Evolutionary conservation across 805 yeast species (phyloP), one percentile per base, ranked within the genome.

Genomic region (Crinitomyces ghanaensis): DNA sequence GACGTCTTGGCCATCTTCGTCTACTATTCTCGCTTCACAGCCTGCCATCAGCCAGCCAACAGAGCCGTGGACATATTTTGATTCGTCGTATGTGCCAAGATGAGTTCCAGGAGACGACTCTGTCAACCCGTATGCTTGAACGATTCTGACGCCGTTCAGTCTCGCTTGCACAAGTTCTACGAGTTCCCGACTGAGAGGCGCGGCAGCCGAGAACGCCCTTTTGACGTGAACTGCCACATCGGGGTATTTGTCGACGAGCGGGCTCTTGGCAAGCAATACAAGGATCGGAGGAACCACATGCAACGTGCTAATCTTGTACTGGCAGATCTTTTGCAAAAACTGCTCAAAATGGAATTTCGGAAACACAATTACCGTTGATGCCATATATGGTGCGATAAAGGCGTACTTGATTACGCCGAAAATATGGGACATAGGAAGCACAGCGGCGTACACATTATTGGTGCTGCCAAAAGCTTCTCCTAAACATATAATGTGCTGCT

Each of bases 1-100:
- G 11, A 69, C 59, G 35, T 70, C 79, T 38, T 68, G 60, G 13
- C 51, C 50, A 5, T 48, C 56, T 4, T 45, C 43, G 31, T 49
- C 53, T 12, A 57, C 51, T n/a, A 75, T 57, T 38, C 66, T 59
- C 43, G 72, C 61, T 44, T 74, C 79, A 14, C 64, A 48, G 17
- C 68, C 60, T 6, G 72, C 57, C 11, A 49, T 34, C 4, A 57
- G 44, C 42, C 54, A 46, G 17, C 70, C 65, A 9, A 69, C 57
- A 1, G 72, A 55, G 5, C 70, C 73, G 38, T 62, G 56, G 26
- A 67, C 58, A 26, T 66, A 65, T 11, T 39, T 33, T 22, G 53
- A 46, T 18, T 57, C 2, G 42, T 33, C 33, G 32, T 33, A 16
- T 28, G 40, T 16, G 35, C 45, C 17, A 15, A 42, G 5, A 26